phyloP scores from a whole-genome alignment of 495 filamentous ascomycete genomes.

The Talaromyces borbonicus region DNA sequence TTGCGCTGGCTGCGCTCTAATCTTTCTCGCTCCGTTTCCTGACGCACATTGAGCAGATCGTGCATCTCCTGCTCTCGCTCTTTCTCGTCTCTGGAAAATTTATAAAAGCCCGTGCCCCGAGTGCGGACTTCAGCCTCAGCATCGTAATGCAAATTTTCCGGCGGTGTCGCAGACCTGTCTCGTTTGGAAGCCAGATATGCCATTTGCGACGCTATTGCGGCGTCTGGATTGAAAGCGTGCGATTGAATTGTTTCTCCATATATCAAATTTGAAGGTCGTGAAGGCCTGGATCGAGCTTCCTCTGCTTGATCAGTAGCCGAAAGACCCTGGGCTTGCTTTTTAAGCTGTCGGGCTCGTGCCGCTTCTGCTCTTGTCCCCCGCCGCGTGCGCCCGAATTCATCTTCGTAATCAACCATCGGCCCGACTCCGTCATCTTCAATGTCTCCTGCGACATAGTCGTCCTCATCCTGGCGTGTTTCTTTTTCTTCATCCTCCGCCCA shows the following conservation, averaged over 20 bases:
- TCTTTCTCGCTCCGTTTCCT: conserved; percentile 55
- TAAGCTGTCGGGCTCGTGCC: conserved; percentile 43
- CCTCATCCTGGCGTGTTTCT: conserved; percentile 17
- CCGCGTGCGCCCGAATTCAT: conserved; percentile 80
- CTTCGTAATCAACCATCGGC: conserved; percentile 68
- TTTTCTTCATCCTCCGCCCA: conserved; percentile 62
- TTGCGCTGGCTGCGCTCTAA: conserved; percentile 37
- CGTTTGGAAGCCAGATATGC: conserved; percentile 59
- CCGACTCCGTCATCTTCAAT: conserved; percentile 32
- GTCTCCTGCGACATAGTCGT: conserved; percentile 28
- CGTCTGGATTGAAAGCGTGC: conserved; percentile 66
- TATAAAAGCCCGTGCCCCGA: conserved; percentile 85
- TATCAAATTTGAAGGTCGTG: conserved; percentile 61
- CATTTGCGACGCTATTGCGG: conserved; percentile 51
- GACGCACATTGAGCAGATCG: conserved; percentile 52
- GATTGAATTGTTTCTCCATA: conserved; percentile 74
- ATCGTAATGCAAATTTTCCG: conserved; percentile 74
- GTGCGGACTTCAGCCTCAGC: conserved; percentile 69
- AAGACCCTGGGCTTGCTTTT: conserved; percentile 22
- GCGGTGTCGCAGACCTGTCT: conserved; percentile 67
- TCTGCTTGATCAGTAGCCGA: conserved; percentile 36
- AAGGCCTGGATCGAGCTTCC: conserved; percentile 47
- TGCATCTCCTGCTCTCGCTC: conserved; percentile 65
- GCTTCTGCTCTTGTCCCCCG: conserved; percentile 55
- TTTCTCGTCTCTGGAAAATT: conserved; percentile 63